Evolutionary conservation across 805 yeast genomes (phyloP).

Genomic region (Candida namnaoensis): DNA sequence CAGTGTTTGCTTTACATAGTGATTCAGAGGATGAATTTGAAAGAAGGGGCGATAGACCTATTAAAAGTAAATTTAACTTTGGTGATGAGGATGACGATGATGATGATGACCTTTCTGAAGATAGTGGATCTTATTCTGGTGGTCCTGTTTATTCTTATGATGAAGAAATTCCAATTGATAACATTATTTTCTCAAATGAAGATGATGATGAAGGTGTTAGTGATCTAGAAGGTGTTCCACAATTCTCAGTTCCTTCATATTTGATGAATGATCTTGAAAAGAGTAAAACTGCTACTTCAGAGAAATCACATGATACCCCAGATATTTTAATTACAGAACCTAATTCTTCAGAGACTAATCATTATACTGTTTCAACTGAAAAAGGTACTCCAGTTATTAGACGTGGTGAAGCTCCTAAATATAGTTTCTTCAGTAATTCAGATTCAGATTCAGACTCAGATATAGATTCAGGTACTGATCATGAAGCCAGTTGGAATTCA

Average conservation of each 20-base stretch:
- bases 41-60: no score
- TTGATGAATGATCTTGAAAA: conserved; percentile 4
- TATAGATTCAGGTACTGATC: conserved; percentile 4
- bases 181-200: background rate
- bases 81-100: conserved; percentile 2
- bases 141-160: conserved; percentile 2
- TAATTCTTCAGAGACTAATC: background rate
- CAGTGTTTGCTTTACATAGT: conserved; percentile 1
- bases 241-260: conserved; percentile 8
- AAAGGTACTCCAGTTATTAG: background rate
- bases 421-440: conserved; percentile 16
- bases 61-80: background rate
- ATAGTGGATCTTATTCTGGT: no score
- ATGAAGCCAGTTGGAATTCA: conserved; percentile 3
- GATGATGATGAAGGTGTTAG: background rate
- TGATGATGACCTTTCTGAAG: background rate
- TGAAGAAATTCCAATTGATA: conserved; percentile 18
- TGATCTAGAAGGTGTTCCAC: conserved; percentile 1
- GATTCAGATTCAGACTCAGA: conserved; percentile 4
- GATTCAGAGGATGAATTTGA: conserved; percentile 3
- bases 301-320: background rate
- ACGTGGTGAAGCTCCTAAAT: conserved; percentile 10
- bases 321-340: background rate
- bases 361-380: background rate
- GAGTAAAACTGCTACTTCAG: background rate